Percentiles rank a stretch among this genome's conserved stretches.
phyloP scores from a whole-genome alignment of 352 stramenopile species.

The Phytophthora pini region DNA sequence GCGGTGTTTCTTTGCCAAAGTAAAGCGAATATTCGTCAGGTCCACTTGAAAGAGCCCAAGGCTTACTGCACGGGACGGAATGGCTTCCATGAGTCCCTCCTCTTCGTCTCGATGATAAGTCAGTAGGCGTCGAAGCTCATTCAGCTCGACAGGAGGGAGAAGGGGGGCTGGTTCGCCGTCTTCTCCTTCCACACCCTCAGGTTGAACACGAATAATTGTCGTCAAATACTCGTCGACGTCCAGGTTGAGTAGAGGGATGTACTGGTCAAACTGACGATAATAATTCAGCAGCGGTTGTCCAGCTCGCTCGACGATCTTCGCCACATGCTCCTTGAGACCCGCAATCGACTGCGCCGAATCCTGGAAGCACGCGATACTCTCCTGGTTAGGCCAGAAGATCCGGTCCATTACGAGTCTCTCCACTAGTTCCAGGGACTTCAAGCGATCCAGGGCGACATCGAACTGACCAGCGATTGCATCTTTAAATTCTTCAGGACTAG shows the following conservation, averaged over 20 bases:
- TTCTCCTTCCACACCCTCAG: conserved; percentile 38
- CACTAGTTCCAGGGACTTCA: conserved; percentile 90
- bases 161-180: conserved; percentile 55
- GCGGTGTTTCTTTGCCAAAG: conserved; percentile 78
- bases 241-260: conserved; percentile 91
- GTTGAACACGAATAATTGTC: conserved; percentile 60
- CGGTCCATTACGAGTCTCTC: conserved; percentile 95
- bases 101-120: conserved; percentile 74
- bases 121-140: conserved; percentile 73
- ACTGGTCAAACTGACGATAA: conserved; percentile 79
- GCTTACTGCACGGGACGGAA: conserved; percentile 72
- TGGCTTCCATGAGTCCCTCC: conserved; percentile 65
- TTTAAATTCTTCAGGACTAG: conserved; percentile 69
- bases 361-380: conserved; percentile 89
- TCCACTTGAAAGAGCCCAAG: conserved; percentile 84
- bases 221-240: conserved; percentile 88
- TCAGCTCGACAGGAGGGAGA: conserved; percentile 72
- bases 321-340: conserved; percentile 59
- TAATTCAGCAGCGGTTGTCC: conserved; percentile 79
- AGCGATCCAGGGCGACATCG: conserved; percentile 74
- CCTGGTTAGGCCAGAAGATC: conserved; percentile 95
- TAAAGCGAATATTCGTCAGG: conserved; percentile 79
- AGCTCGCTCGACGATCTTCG: conserved; percentile 47
- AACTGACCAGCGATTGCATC: conserved; percentile 78
- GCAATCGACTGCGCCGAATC: conserved; percentile 67